These are phyloP conservation scores for Ophidiomyces ophidiicola DNA, from an alignment of 2,329 filamentous ascomycete genomes.

Conservation along the genomic window DNA sequence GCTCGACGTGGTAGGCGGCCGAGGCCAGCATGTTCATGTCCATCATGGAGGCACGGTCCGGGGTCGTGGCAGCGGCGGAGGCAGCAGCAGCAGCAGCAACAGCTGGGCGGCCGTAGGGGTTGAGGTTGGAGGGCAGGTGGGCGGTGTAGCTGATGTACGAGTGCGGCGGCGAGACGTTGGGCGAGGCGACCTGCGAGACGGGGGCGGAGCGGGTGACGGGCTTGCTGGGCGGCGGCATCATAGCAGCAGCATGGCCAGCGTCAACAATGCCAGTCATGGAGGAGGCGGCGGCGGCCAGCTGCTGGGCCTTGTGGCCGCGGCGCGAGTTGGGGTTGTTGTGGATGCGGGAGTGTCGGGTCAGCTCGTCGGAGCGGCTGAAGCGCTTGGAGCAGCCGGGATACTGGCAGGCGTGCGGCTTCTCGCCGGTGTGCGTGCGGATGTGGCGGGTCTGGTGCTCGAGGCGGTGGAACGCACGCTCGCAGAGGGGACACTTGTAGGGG, in stretches of 20 bases:
- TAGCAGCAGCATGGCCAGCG: conserved; percentile 41
- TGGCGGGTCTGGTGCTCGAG: conserved; percentile 87
- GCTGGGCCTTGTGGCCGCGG: conserved; percentile 67
- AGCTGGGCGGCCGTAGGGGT: conserved; percentile 39
- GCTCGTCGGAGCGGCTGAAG: conserved; percentile 90
- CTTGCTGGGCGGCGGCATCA: conserved; percentile 69
- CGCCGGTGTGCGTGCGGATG: conserved; percentile 92
- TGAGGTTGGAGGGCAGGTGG: conserved; percentile 46
- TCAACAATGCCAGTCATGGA: conserved; percentile 15
- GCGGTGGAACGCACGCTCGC: conserved; percentile 96
- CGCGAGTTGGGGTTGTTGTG: conserved; percentile 98
- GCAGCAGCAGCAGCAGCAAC: too few species aligned
- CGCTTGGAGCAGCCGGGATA: conserved; percentile 94
- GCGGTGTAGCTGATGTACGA: conserved; percentile 57
- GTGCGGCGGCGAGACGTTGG: conserved; percentile 89
- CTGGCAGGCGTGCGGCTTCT: conserved; percentile 94
- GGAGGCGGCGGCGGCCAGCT: conserved; percentile 41
- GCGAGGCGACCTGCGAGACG: conserved; percentile 73
- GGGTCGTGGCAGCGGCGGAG: too few species aligned
- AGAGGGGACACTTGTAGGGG: conserved; percentile 96
- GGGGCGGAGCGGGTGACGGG: conserved; percentile 81
- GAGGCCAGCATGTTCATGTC: conserved; percentile 60
- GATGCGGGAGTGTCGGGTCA: conserved; percentile 93
- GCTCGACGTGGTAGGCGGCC: conserved; percentile 54
- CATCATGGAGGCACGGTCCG: conserved; percentile 40